Base-by-base conservation (phyloP, 2,329 filamentous ascomycete genomes). In the Harringtonia lauricola region DNA sequence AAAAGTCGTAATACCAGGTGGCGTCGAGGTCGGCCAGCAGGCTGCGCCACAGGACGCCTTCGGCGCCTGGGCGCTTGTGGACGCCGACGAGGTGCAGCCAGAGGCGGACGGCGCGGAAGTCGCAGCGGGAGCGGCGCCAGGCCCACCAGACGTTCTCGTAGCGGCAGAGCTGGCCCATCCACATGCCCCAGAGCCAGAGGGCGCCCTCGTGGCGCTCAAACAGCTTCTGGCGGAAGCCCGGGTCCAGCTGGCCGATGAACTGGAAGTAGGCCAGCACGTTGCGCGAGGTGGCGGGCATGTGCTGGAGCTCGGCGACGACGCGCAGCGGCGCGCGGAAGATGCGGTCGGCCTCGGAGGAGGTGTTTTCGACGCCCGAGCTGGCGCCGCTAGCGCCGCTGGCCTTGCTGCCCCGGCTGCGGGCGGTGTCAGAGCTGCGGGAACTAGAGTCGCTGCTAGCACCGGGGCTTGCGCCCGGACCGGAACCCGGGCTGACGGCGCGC, bases 121-220 rank as follows among this genome's bases (percentile, higher is more conserved):
- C 53, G 36, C 53, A 49, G 22, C 49, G 48, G 2, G 47, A 41
- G 14, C 53, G 50, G 7, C 51, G 48, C 24, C 47, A 43, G 4
- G 42, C 47, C 50, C 50, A 54, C 52, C 52, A 54, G 15, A 52
- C 45, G 26, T 47, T 21, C 30, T 39, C 15, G 42, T 46, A 53
- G n/a, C 50, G 51, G 40, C 50, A 54, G 40, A 55, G 22, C 19
- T 52, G 40, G n/a, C 53, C 53, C 42, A 54, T 48, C 52, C 52
- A 55, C 49, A 53, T 54, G 43, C 53, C 53, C 30, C 52, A 52
- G 8, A 52, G 18, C 53, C 53, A 55, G 21, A 55, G 45, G 2
- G 52, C 48, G 33, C 41, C 45, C 18, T 50, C 47, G 39, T 55
- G 51, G n/a, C 52, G 45, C 18, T 41, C 42, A 5, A 39, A 31